Evolutionary conservation across 2,329 filamentous ascomycete genomes (phyloP).

Genomic region (Penicillium sp.): DNA sequence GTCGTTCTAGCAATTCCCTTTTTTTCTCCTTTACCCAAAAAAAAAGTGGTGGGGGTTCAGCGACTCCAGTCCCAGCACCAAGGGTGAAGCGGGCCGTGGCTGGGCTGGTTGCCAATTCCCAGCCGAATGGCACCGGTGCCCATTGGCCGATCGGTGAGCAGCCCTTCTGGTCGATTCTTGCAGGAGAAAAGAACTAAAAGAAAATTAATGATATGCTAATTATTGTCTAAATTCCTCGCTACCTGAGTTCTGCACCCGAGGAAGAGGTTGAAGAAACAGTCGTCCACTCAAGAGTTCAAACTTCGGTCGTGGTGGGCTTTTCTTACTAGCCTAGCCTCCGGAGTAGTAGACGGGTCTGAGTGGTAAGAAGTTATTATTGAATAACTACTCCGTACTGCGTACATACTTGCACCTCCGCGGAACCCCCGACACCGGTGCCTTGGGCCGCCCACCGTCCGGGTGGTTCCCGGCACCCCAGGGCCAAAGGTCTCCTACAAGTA

Average conservation of each 20-base stretch:
- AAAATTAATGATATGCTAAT: neutral
- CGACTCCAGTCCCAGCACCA: constrained; percentile 21
- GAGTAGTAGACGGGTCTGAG: too few species aligned
- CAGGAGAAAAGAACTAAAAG: neutral
- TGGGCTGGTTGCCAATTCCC: constrained; percentile 35
- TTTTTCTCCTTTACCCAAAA: neutral
- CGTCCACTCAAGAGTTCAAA: neutral
- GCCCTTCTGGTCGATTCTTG: constrained; percentile 4
- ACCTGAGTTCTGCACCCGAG: constrained; percentile 1
- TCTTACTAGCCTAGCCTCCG: neutral
- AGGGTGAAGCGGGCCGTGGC: constrained; percentile 29
- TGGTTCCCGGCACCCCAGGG: neutral
- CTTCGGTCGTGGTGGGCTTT: neutral
- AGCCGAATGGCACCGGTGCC: constrained; percentile 35
- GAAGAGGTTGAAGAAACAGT: neutral
- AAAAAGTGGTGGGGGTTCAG: neutral
- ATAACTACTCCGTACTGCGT: too few species aligned
- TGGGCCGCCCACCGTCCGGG: constrained; percentile 24
- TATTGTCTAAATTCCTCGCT: neutral
- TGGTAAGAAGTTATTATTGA: neutral
- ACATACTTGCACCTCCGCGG: neutral
- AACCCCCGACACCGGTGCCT: constrained; percentile 15
- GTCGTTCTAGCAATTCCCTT: too few species aligned
- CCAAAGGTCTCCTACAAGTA: neutral
- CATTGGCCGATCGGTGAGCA: constrained; percentile 34